phyloP scores from a whole-genome alignment of 148 eudicot species.

The Polygonum maritimum region DNA sequence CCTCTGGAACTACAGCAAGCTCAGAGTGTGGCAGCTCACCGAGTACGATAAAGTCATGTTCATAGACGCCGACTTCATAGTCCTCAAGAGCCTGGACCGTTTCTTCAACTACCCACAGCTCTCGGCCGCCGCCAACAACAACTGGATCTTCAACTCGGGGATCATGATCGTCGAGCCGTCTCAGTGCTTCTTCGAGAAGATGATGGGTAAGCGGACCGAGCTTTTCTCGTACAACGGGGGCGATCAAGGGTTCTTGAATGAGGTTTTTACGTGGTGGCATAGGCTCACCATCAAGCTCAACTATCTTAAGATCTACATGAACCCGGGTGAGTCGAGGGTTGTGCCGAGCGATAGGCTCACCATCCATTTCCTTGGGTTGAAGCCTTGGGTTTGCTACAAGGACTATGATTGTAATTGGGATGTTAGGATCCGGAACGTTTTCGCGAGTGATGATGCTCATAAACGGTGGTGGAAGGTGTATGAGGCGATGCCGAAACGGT shows the following conservation, averaged over 20 bases:
- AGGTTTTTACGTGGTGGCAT: conserved; percentile 71
- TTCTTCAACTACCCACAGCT: conserved; percentile 52
- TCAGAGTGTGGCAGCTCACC: conserved; percentile 52
- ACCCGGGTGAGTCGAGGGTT: conserved; percentile 6
- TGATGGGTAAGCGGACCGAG: conserved; percentile 32
- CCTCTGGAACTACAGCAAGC: conserved; percentile 75
- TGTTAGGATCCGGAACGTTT: conserved; percentile 9
- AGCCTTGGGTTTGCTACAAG: conserved; percentile 66
- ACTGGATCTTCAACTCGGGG: conserved; percentile 57
- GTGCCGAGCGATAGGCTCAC: conserved; percentile 31
- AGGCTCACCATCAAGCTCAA: conserved; percentile 33
- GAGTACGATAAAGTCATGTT: conserved; percentile 60
- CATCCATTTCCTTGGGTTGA: conserved; percentile 58
- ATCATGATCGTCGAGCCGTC: conserved; percentile 69
- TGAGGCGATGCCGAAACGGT: conserved; percentile 35
- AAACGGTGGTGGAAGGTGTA: conserved; percentile 56
- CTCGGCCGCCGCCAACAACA: conserved; percentile 39
- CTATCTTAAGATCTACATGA: conserved; percentile 31
- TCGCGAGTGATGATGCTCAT: conserved; percentile 51
- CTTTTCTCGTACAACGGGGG: conserved; percentile 65
- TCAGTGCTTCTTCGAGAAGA: conserved; percentile 34
- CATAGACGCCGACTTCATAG: conserved; percentile 56
- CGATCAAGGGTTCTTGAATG: conserved; percentile 72
- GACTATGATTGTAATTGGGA: conserved; percentile 86
- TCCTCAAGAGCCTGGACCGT: conserved; percentile 40